These are phyloP conservation scores for Neurospora sp. DNA, from an alignment of 2,329 filamentous ascomycete genomes.

Conservation along the genomic window DNA sequence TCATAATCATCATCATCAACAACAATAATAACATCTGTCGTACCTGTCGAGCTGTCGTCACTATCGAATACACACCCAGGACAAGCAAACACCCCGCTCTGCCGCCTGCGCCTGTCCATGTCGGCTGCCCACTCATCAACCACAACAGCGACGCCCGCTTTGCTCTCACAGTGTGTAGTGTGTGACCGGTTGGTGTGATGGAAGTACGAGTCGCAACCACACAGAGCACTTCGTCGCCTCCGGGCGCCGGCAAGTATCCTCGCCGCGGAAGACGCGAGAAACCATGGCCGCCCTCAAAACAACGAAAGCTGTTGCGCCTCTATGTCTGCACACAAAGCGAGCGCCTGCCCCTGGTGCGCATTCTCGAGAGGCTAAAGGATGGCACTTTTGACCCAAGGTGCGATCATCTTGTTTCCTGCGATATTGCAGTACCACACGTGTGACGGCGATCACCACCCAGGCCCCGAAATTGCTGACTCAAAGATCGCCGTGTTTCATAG, in stretches of 20 bases:
- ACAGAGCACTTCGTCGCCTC: background rate
- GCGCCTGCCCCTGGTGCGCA: constrained; percentile 17
- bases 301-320: constrained; percentile 18
- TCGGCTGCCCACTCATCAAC: background rate
- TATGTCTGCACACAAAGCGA: constrained; percentile 20
- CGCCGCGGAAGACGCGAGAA: constrained; percentile 19
- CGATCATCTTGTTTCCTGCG: background rate
- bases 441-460: background rate
- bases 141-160: background rate
- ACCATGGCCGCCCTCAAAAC: constrained; percentile 18
- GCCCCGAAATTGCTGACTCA: constrained; percentile 5
- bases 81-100: background rate
- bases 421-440: background rate
- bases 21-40: background rate
- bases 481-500: constrained; percentile 5
- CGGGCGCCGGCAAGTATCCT: constrained; percentile 7
- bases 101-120: background rate
- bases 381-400: constrained; percentile 18
- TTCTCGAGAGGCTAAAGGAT: constrained; percentile 18
- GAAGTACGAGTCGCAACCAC: background rate
- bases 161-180: background rate
- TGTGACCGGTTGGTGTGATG: background rate
- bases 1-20: background rate
- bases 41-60: background rate
- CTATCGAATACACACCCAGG: background rate